Evolutionary conservation across 1,139 yeast species (phyloP), one percentile per base, ranked within the genome.

Genomic region (Taiozyma onychis): DNA sequence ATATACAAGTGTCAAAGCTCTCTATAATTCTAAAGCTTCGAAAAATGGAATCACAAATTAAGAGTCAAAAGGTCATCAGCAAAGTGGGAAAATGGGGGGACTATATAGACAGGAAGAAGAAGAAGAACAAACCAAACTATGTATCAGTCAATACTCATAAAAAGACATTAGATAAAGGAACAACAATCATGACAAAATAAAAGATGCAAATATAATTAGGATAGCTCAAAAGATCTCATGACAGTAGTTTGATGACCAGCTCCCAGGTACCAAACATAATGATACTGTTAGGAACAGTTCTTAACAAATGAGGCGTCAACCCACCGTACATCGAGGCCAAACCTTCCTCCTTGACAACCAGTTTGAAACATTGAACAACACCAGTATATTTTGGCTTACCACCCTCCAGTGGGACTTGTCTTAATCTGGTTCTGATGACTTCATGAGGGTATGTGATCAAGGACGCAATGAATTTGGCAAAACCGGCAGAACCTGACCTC

Each of bases 191-290:
- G 24, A 37, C 41, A 18, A 37, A 37, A n/a, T 6, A 16, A 18
- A 10, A 18, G 8, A 37, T 18, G 24, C 21, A 37, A 37, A 10
- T 10, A 18, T 2, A 9, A 16, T 18, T 10, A 18, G 39, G 24
- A 37, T 10, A 9, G 11, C 24, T 21, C 21, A 37, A 18, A 18
- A 11, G 24, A 37, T 24, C 41, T 59, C 57, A 67, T 10, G 89
- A 81, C 47, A 86, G 72, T 43, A 85, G 65, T 54, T 86, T 78
- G 43, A 93, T 90, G 47, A 95, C 88, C 45, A 95, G 70, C 65
- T 95, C 99, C 98, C 99, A 95, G 2, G 99, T 91, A 39, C 99
- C 99, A 74, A 95, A 95, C 98, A 95, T 93, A 57, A 95, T 91
- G 65, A 95, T 90, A 60, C 97, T 88, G 68, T 93, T 95, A 3